Conservation (phyloP, 306 rosid species). For the Crotalaria pallida region DNA sequence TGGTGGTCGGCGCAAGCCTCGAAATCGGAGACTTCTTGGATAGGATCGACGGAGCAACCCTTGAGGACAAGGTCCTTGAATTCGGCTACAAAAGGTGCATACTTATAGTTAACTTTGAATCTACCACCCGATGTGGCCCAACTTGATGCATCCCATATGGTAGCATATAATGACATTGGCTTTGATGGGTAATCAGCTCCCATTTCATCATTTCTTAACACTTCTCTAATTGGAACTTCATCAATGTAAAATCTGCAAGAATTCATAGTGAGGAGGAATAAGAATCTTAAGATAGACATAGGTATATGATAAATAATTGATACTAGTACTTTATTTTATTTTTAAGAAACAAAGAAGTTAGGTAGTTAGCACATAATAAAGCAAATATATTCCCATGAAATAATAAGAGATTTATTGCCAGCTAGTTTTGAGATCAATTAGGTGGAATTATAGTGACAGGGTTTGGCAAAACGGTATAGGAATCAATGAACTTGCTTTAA, state of each 20-base stretch:
- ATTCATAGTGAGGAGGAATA: not conserved
- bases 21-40: constrained; percentile 33
- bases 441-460: constrained; percentile 32
- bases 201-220: constrained; percentile 63
- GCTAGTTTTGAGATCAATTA: constrained; percentile 19
- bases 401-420: constrained; percentile 20
- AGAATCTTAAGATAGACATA: no score
- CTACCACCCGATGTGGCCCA: constrained; percentile 93
- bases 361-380: not conserved
- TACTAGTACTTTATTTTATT: not conserved
- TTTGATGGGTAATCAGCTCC: constrained; percentile 82
- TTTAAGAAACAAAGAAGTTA: not conserved
- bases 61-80: constrained; percentile 76
- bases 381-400: constrained; percentile 33
- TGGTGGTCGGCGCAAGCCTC: constrained; percentile 29
- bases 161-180: constrained; percentile 83
- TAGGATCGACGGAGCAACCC: constrained; percentile 69
- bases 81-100: constrained; percentile 77
- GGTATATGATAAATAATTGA: not conserved
- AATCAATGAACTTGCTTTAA: constrained; percentile 37
- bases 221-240: constrained; percentile 84
- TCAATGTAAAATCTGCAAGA: constrained; percentile 85
- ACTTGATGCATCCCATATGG: constrained; percentile 93
- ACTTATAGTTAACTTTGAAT: constrained; percentile 78
- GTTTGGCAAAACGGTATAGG: constrained; percentile 31